Evolutionary conservation across 352 stramenopile genomes (phyloP), one percentile per base, ranked within the genome.

Genomic region (Pythium chondricola): DNA sequence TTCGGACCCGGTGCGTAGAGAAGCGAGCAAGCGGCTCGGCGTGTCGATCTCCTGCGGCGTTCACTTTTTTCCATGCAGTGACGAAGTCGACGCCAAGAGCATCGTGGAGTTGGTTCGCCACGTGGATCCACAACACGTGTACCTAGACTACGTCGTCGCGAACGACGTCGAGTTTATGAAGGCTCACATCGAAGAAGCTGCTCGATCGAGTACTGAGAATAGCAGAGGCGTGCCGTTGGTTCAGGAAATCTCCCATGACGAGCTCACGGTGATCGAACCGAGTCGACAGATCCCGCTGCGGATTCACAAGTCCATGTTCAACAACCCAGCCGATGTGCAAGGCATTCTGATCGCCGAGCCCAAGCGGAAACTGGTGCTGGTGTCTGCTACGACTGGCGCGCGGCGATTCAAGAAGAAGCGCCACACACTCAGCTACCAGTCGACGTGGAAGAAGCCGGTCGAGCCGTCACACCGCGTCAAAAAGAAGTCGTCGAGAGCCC

Each of bases 221-320:
- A n/a, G n/a, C n/a, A n/a, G n/a, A n/a, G 10, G 27, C 1, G 8
- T 33, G 8, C 29, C 29, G 7, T 42, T n/a, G 0, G 52, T 65
- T 2, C 57, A 61, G 33, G 57, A 52, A n/a, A 39, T 65, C 9
- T 52, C 41, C 2, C 45, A 56, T 24, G 50, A 39, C 0, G 50
- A 53, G 1, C 20, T 43, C 13, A 54, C 49, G 2, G 20, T 52
- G 0, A 61, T 69, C 26, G 21, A 59, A 7, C 56, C 64, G 26
- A 45, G 54, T 20, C 60, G 58, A 1, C 67, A 85, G 9, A 86
- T 91, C 40, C 75, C 78, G n/a, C 35, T 92, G 22, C 74, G 76
- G 10, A 89, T 92, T 43, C 81, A 92, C 62, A 89, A 88, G 58
- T 75, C 78, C 20, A 87, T 92, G 72, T 88, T 92, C 38, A 90